Evolutionary conservation across 805 yeast species (phyloP), one percentile per base, ranked within the genome.

Genomic region (Sugiyamaella valdiviana): DNA sequence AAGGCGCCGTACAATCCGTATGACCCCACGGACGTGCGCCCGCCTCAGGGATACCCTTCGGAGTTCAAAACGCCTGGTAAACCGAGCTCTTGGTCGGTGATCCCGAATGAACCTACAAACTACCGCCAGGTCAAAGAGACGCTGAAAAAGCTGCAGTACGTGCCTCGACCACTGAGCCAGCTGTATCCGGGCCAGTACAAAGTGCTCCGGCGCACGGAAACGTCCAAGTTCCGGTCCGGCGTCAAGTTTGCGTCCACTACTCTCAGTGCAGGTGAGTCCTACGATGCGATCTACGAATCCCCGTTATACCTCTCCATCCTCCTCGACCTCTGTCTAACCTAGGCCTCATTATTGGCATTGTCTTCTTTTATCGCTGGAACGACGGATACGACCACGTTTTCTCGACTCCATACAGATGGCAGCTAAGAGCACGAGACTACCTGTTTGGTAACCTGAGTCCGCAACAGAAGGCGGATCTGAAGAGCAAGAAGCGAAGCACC

Each of bases 1-100:
- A 78, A 74, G 53, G 91, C 90, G 1, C 93, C 93, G 1, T 87
- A 85, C 62, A 86, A 86, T 58, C 95, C 95, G 5, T 87, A 80
- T 59, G 95, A 86, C 60, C 84, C 90, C 0, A 66, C 76, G 1
- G 95, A 86, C 60, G 62, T 70, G 37, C 71, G 95, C 41, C 95
- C 95, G 0, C 77, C 95, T 0, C 80, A 81, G 60, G 95, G 95
- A 2, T 86, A 87, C 55, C 95, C 95, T 1, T 81, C 89, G 21
- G 95, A 86, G 63, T 87, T 74, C 68, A 72, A 76, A 49, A 66
- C 81, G 1, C 91, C 93, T 0, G 82, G 85, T 1, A 69, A 72
- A 38, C 72, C 77, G 26, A 79, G 84, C 22, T 63, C 66, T 16
- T 79, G 78, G 67, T 68, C 79, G 6, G 66, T 75, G 6, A 66